A percentile compares a stretch with the other conserved stretches of the same genome.
phyloP scores from a whole-genome alignment of 164 flowering plant genomes.

The Stephania japonica region DNA sequence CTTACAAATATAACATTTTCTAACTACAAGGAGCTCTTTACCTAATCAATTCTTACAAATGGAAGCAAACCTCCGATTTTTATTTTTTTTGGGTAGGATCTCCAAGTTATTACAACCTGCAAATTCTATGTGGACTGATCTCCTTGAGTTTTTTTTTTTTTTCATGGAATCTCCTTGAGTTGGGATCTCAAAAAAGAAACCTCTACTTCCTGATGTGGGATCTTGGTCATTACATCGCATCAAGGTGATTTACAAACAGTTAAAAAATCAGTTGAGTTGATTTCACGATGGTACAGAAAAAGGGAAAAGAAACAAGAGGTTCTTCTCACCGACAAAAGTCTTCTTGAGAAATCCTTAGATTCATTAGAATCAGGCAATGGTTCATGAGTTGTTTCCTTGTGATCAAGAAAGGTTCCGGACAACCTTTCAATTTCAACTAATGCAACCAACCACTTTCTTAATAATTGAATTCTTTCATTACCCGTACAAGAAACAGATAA shows the following conservation, averaged over 20 bases:
- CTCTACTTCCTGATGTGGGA: too few relatives aligned
- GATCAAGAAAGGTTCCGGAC: constrained; percentile 24
- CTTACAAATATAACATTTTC: too few relatives aligned
- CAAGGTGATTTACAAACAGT: neutral
- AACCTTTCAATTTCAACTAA: constrained; percentile 61
- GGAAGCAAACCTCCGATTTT: too few relatives aligned
- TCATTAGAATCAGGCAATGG: constrained; percentile 37
- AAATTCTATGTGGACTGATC: too few relatives aligned
- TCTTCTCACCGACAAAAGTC: constrained; percentile 45
- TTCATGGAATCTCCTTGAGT: too few relatives aligned
- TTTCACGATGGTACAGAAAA: neutral
- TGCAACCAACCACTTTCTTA: constrained; percentile 78
- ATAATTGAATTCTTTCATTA: constrained; percentile 64
- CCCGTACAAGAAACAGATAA: constrained; percentile 76
- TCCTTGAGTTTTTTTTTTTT: too few relatives aligned
- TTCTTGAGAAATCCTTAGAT: constrained; percentile 41
- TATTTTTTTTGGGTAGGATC: too few relatives aligned
- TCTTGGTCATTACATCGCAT: too few relatives aligned
- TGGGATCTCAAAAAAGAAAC: too few relatives aligned
- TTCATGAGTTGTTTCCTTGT: constrained; percentile 22
- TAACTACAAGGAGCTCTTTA: too few relatives aligned
- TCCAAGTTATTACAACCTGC: too few relatives aligned
- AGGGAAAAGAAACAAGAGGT: neutral
- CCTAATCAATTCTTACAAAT: too few relatives aligned
- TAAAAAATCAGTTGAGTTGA: neutral